A percentile compares a stretch with the other conserved stretches of the same genome.
These are phyloP conservation scores for Hapsidospora chrysogenum DNA, from an alignment of 495 filamentous ascomycete species.

Conservation along the genomic window DNA sequence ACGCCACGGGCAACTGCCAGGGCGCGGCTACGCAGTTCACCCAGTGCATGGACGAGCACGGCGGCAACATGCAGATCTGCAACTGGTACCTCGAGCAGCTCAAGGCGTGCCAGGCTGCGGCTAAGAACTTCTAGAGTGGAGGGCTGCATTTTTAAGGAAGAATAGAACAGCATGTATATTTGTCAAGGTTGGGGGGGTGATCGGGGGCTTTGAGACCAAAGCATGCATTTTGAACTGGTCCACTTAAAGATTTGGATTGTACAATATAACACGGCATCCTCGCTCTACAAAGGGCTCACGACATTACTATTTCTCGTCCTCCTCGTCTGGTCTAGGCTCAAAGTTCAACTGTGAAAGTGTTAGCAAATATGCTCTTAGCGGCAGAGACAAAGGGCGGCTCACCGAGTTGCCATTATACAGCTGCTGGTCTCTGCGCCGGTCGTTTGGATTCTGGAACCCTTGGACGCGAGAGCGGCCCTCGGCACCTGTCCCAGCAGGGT, in stretches of 20 bases:
- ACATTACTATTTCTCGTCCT: conserved; percentile 18
- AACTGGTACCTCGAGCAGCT: conserved; percentile 97
- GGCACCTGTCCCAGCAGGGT: neutral
- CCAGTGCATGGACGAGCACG: conserved; percentile 86
- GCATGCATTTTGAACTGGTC: too few relatives aligned
- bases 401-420: conserved; percentile 88
- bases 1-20: conserved; percentile 52
- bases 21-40: conserved; percentile 73
- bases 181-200: too few relatives aligned
- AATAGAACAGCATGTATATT: too few relatives aligned
- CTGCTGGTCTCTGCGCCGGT: conserved; percentile 34
- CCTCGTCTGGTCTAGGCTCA: conserved; percentile 47
- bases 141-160: conserved; percentile 3
- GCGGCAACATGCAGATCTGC: conserved; percentile 88
- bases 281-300: neutral
- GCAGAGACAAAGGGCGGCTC: conserved; percentile 11
- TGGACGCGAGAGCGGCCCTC: conserved; percentile 7
- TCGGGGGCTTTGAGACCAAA: too few relatives aligned
- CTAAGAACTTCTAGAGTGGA: conserved; percentile 57
- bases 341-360: conserved; percentile 63
- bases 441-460: conserved; percentile 9
- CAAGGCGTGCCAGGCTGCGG: conserved; percentile 87
- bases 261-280: neutral
- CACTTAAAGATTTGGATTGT: conserved; percentile 3
- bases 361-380: too few relatives aligned